phyloP scores from a whole-genome alignment of 345 rosid species.

The Citrus australasica region DNA sequence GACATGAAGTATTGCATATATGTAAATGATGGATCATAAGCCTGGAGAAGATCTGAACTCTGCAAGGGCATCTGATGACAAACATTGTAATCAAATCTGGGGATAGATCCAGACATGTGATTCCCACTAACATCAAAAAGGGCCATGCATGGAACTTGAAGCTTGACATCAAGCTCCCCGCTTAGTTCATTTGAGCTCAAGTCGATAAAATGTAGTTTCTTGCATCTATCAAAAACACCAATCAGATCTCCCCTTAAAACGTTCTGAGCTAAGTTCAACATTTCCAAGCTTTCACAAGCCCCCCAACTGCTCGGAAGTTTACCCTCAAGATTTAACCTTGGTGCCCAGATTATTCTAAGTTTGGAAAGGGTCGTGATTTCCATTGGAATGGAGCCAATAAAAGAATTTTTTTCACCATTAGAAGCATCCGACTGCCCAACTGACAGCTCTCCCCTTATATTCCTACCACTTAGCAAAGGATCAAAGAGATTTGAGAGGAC shows the following conservation, averaged over 20 bases:
- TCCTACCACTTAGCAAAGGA: constrained; percentile 8
- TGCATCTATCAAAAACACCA: constrained; percentile 27
- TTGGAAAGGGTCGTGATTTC: constrained; percentile 27
- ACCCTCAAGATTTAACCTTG: constrained; percentile 18
- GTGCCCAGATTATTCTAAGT: constrained; percentile 32
- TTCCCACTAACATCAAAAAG: constrained; percentile 28
- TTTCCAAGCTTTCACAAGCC: constrained; percentile 26
- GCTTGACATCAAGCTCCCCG: constrained; percentile 27
- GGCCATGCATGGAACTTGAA: constrained; percentile 32
- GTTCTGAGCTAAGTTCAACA: constrained; percentile 35
- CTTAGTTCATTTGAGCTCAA: constrained; percentile 29
- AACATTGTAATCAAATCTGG: constrained; percentile 14
- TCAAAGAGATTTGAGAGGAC: constrained; percentile 28
- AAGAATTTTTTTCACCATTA: constrained; percentile 17
- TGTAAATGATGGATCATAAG: background rate
- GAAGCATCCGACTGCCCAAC: background rate
- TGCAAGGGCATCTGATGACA: constrained; percentile 4
- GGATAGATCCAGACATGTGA: constrained; percentile 24
- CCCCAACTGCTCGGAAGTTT: constrained; percentile 26
- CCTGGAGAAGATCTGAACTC: background rate
- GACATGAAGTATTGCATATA: constrained; percentile 11
- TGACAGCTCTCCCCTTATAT: background rate
- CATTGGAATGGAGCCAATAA: constrained; percentile 24
- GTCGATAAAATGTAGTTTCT: constrained; percentile 26
- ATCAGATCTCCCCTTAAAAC: constrained; percentile 18